Conservation (phyloP, 2,329 filamentous ascomycete species). For the Dryadomyces sulphureus region DNA sequence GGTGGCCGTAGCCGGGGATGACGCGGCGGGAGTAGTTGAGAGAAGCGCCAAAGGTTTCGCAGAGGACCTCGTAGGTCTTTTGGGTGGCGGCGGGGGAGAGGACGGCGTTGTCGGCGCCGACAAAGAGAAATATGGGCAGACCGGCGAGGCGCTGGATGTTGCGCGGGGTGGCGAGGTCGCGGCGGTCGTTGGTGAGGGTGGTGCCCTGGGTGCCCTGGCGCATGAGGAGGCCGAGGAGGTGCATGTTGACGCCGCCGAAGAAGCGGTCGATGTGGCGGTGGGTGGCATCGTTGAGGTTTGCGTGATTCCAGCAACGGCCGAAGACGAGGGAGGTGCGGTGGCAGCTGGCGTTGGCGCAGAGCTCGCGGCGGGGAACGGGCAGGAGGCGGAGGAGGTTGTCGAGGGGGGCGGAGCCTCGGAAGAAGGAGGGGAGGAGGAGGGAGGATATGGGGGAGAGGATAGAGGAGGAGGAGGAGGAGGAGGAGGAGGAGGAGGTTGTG, state of each 20-base stretch:
- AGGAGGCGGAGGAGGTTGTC: constrained; percentile 45
- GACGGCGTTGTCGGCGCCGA: constrained; percentile 41
- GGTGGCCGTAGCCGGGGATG: constrained; percentile 42
- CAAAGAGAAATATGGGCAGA: constrained; percentile 41
- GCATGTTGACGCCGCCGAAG: constrained; percentile 49
- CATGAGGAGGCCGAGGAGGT: constrained; percentile 40
- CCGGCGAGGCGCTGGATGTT: constrained; percentile 35
- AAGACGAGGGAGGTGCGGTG: constrained; percentile 46
- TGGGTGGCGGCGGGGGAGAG: constrained; percentile 38
- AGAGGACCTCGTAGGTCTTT: constrained; percentile 35
- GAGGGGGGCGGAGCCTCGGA: constrained; percentile 29
- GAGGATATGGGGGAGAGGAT: too few species aligned
- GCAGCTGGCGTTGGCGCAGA: constrained; percentile 47
- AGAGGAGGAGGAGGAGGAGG: constrained; percentile 32
- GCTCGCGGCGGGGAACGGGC: constrained; percentile 36
- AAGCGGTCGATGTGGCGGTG: constrained; percentile 46
- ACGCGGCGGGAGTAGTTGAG: constrained; percentile 31
- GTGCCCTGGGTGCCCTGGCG: constrained; percentile 34
- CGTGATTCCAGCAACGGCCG: constrained; percentile 49
- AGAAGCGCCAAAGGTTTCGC: constrained; percentile 27
- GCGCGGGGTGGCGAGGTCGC: constrained; percentile 29
- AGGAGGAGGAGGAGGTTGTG: constrained; percentile 43
- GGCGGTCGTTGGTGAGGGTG: constrained; percentile 36
- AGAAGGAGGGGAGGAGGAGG: too few species aligned
- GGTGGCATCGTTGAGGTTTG: constrained; percentile 50